phyloP scores from a whole-genome alignment of 2,329 filamentous ascomycete species.

The Cryphonectria japonica region DNA sequence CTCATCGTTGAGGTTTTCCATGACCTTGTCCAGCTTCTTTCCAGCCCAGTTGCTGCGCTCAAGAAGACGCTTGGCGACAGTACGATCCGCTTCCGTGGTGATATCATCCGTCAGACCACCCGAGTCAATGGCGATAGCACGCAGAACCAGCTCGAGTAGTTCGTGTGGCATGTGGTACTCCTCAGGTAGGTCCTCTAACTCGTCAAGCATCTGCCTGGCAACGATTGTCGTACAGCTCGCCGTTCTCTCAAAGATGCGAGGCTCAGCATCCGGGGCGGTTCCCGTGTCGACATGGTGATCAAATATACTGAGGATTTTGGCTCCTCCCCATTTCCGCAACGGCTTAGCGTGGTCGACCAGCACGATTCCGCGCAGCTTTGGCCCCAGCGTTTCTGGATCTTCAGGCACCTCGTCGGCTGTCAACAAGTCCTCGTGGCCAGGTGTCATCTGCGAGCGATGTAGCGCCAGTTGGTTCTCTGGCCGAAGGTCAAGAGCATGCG shows the following conservation, averaged over 20 bases:
- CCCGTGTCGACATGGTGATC: slow-evolving; percentile 51
- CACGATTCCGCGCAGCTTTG: slow-evolving; percentile 48
- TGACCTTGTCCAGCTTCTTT: slow-evolving; percentile 44
- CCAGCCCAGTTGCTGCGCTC: slow-evolving; percentile 47
- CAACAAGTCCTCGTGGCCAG: slow-evolving; percentile 49
- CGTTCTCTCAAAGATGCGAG: slow-evolving; percentile 48
- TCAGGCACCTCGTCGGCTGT: slow-evolving; percentile 52
- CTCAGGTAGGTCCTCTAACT: slow-evolving; percentile 45
- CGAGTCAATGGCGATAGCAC: slow-evolving; percentile 51
- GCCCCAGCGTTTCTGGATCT: slow-evolving; percentile 47
- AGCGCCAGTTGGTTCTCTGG: slow-evolving; percentile 52
- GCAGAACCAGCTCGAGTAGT: slow-evolving; percentile 50
- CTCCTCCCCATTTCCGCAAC: slow-evolving; percentile 47
- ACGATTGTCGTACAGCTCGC: slow-evolving; percentile 51
- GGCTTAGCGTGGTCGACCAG: slow-evolving; percentile 49
- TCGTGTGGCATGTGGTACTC: slow-evolving; percentile 54
- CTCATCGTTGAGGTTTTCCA: slow-evolving; percentile 45
- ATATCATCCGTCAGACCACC: slow-evolving; percentile 42
- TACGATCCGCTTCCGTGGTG: slow-evolving; percentile 43
- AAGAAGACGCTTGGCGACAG: slow-evolving; percentile 44
- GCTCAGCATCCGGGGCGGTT: slow-evolving; percentile 44
- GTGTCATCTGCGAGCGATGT: slow-evolving; percentile 49
- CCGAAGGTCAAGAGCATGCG: slow-evolving; percentile 49
- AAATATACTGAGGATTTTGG: slow-evolving; percentile 49
- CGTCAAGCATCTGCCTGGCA: slow-evolving; percentile 50